Evolutionary conservation across 768 basidiomycete genomes (phyloP), one percentile per base, ranked within the genome.

Genomic region (Boletellus ananiceps): DNA sequence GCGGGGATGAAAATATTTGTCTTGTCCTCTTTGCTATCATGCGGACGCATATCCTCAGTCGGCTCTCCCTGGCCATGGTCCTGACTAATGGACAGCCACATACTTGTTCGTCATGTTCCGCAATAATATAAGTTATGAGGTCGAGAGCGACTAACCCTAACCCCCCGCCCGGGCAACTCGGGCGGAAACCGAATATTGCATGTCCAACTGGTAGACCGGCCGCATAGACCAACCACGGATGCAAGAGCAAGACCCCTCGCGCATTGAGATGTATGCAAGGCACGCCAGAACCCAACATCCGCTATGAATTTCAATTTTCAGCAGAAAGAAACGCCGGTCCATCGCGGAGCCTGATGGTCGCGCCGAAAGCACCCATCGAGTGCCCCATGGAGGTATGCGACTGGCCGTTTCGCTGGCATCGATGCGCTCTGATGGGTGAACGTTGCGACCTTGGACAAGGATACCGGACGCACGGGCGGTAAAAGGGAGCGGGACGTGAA

Each of bases 321-420:
- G 32, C 33, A 29, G 36, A 27, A 18, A 33, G 31, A 23, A 15
- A 40, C 8, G 8, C 19, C 29, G 7, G 40, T 34, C 3, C 18
- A 40, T 44, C 54, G 44, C 49, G 40, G 32, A 37, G 46, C 38
- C 40, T 29, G 25, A 19, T 38, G 47, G 35, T n/a, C n/a, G 40
- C 47, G 40, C 33, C 33, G 40, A 56, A 41, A 44, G 36, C 25
- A 12, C 40, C 23, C 27, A 36, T 36, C 29, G 23, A 8, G 19
- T 48, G 39, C 60, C 44, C 46, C 50, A 47, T 51, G 51, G 47
- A 47, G 48, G 42, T 46, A 50, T 1, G n/a, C 19, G 8, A 29
- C 44, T 29, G 19, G 11, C 29, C 19, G 4, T 40, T 27, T 38
- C 29, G n/a, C 50, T 4, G 18, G 11, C 32, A 6, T 36, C 38